A percentile compares a stretch with the other conserved stretches of the same genome.
phyloP scores from a whole-genome alignment of 2,329 filamentous ascomycete species.

The Madurella fahalii region DNA sequence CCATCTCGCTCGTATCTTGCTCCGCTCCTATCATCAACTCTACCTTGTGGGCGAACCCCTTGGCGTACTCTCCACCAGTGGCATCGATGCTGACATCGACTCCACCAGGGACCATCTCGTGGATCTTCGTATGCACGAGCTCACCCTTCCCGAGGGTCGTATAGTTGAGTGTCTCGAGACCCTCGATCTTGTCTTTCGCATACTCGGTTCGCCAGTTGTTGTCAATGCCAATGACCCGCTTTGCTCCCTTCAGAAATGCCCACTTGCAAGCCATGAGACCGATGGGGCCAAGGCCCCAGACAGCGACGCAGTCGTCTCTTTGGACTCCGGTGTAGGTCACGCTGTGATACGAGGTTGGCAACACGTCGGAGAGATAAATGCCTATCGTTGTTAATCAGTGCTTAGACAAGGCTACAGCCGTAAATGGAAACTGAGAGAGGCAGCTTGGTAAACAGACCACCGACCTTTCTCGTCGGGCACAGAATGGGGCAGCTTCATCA shows the following conservation, averaged over 20 bases:
- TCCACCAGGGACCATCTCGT: slow-evolving; percentile 16
- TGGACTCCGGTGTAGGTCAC: slow-evolving; percentile 62
- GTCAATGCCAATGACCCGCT: slow-evolving; percentile 17
- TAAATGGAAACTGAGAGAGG: no score
- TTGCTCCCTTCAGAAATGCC: slow-evolving; percentile 9
- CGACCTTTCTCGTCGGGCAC: slow-evolving; percentile 64
- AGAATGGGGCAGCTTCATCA: slow-evolving; percentile 59
- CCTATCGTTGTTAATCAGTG: no score
- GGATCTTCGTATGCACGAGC: slow-evolving; percentile 12
- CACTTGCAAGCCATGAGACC: slow-evolving; percentile 34
- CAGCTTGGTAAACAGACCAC: no score
- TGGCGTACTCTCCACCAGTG: slow-evolving; percentile 17
- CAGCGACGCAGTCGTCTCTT: slow-evolving; percentile 59
- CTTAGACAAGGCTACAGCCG: no score
- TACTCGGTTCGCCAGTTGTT: slow-evolving; percentile 15
- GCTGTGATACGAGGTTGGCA: slow-evolving; percentile 60
- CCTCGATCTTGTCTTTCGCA: slow-evolving; percentile 8
- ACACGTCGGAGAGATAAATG: slow-evolving; percentile 62
- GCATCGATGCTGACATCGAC: slow-evolving; percentile 17
- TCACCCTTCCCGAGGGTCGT: slow-evolving; percentile 1
- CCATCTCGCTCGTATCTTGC: slow-evolving; percentile 19
- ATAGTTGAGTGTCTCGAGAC: slow-evolving; percentile 16
- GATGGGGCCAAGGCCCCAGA: slow-evolving; percentile 63
- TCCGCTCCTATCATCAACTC: slow-evolving; percentile 13
- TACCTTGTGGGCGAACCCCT: slow-evolving; percentile 10